Percentiles rank a stretch among this genome's conserved stretches.
phyloP scores from a whole-genome alignment of 352 stramenopile genomes.

The Globisporangium mamillatum region DNA sequence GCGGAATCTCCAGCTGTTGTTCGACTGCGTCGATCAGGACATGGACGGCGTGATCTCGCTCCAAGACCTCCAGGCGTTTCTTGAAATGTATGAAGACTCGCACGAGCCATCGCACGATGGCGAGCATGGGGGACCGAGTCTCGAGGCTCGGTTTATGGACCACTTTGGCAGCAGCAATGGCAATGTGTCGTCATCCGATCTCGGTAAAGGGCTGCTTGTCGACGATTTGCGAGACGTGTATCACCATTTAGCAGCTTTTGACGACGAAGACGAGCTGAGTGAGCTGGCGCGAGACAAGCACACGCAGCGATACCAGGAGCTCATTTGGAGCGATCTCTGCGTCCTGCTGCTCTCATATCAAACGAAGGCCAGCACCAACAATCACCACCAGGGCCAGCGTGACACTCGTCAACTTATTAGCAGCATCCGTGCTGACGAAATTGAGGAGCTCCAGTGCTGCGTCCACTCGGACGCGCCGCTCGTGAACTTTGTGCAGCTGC shows the following conservation, averaged over 20 bases:
- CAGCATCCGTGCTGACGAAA: conserved; percentile 1
- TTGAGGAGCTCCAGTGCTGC: conserved; percentile 30
- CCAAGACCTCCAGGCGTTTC: conserved; percentile 27
- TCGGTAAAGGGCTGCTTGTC: conserved; percentile 19
- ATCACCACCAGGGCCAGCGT: background rate
- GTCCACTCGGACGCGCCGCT: conserved; percentile 33
- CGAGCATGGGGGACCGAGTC: no score
- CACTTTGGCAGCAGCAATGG: conserved; percentile 12
- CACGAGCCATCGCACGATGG: background rate
- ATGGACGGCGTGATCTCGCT: conserved; percentile 31
- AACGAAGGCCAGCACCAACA: background rate
- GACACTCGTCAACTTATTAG: background rate
- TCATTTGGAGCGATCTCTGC: conserved; percentile 37
- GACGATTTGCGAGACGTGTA: conserved; percentile 47
- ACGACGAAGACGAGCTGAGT: background rate
- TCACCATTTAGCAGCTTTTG: conserved; percentile 10
- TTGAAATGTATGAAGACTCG: conserved; percentile 22
- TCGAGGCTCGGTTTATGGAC: conserved; percentile 18
- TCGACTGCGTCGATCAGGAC: conserved; percentile 45
- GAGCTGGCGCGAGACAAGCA: background rate
- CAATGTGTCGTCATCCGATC: background rate
- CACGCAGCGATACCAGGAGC: conserved; percentile 24
- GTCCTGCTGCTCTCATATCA: conserved; percentile 8
- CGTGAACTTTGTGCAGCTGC: conserved; percentile 16
- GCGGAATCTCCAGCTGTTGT: conserved; percentile 37